Conservation (phyloP, 1,139 yeast genomes). For the Yamadazyma dendronema region DNA sequence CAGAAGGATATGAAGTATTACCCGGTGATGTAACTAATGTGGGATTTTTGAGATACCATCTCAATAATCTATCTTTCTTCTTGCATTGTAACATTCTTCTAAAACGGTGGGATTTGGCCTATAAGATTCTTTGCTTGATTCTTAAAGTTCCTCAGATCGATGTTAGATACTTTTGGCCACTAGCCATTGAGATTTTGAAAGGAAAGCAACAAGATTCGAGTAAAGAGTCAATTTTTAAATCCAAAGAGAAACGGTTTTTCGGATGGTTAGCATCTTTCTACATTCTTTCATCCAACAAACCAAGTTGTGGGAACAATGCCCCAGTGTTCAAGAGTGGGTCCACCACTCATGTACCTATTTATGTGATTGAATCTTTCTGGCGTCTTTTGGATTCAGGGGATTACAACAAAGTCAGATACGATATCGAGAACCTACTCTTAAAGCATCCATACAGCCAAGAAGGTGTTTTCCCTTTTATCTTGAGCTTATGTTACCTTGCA, state of each 20-base stretch:
- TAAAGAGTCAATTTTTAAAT: constrained; percentile 14
- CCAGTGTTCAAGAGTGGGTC: constrained; percentile 44
- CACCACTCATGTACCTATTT: constrained; percentile 35
- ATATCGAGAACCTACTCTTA: constrained; percentile 39
- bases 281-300: constrained; percentile 13
- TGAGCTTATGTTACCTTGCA: constrained; percentile 27
- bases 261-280: constrained; percentile 35
- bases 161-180: constrained; percentile 55
- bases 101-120: constrained; percentile 55
- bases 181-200: constrained; percentile 45
- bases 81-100: constrained; percentile 40
- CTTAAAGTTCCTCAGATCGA: constrained; percentile 50
- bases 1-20: constrained; percentile 10
- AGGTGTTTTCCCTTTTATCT: constrained; percentile 39
- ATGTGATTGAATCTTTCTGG: constrained; percentile 39
- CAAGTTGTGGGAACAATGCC: constrained; percentile 19
- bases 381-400: constrained; percentile 27
- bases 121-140: constrained; percentile 48
- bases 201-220: constrained; percentile 8
- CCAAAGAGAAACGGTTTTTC: constrained; percentile 29
- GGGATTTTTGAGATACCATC: constrained; percentile 24
- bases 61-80: constrained; percentile 29
- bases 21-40: not conserved
- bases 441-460: constrained; percentile 46
- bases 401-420: constrained; percentile 24